These are phyloP conservation scores for Hippophae tibetana DNA, from an alignment of 306 rosid genomes.

Conservation along the genomic window DNA sequence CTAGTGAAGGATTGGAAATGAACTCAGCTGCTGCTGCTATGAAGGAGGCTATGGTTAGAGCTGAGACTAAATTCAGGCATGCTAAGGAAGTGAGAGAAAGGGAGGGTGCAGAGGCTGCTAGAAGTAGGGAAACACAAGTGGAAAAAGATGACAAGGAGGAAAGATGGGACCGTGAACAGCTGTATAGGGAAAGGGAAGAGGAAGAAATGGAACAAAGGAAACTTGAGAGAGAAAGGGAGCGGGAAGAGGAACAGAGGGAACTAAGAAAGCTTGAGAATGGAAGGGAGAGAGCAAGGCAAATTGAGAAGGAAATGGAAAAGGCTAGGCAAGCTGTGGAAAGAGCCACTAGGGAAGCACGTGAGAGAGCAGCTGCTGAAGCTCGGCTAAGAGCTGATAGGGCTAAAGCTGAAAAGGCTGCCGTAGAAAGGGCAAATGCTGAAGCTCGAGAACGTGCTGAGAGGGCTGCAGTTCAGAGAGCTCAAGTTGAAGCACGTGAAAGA, in stretches of 20 bases:
- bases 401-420: constrained; percentile 75
- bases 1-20: constrained; percentile 69
- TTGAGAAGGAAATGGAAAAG: constrained; percentile 55
- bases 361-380: constrained; percentile 83
- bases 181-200: constrained; percentile 63
- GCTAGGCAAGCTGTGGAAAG: constrained; percentile 94
- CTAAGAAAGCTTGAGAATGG: constrained; percentile 53
- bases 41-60: constrained; percentile 97
- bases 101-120: constrained; percentile 59
- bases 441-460: constrained; percentile 95
- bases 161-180: constrained; percentile 51
- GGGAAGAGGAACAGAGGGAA: constrained; percentile 76
- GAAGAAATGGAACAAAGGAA: constrained; percentile 49
- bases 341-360: constrained; percentile 99
- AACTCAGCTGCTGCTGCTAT: constrained; percentile 94
- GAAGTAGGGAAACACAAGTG: constrained; percentile 57
- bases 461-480: constrained; percentile 95
- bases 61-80: constrained; percentile 87
- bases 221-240: constrained; percentile 36
- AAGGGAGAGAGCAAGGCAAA: constrained; percentile 31
- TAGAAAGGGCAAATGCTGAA: constrained; percentile 69
- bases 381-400: constrained; percentile 74
- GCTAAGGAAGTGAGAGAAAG: constrained; percentile 95
- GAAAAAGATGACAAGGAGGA: constrained; percentile 75
- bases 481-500: constrained; percentile 94